Percentiles rank a stretch among this genome's conserved stretches.
Evolutionary conservation across 2,329 filamentous ascomycete species (phyloP).

Genomic region (Hyphodiscus sp.): DNA sequence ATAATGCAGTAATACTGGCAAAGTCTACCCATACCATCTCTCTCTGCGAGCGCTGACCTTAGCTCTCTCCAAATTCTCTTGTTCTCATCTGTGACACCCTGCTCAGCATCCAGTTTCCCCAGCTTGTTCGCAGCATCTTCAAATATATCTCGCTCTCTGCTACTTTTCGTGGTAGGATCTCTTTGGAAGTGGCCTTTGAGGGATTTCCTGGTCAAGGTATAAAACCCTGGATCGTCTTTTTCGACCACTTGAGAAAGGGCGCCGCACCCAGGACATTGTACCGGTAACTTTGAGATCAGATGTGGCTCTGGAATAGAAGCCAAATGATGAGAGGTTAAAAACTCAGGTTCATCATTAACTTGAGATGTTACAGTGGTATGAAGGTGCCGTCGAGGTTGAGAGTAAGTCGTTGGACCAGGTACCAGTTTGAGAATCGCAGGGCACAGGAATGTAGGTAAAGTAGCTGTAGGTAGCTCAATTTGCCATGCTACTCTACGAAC

Average conservation of each 20-base stretch:
- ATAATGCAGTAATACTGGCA: not conserved
- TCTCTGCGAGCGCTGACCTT: not conserved
- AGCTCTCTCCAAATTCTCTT: not conserved
- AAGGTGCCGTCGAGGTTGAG: not conserved
- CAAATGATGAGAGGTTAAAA: not conserved
- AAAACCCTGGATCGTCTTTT: conserved; percentile 49
- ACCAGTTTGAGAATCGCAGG: conserved; percentile 31
- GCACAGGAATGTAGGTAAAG: conserved; percentile 44
- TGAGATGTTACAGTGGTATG: not conserved
- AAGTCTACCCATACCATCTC: not conserved
- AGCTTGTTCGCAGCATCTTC: not conserved
- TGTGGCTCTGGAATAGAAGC: not conserved
- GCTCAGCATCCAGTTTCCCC: conserved; percentile 14
- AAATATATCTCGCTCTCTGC: conserved; percentile 38
- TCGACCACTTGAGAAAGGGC: conserved; percentile 53
- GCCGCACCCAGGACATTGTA: conserved; percentile 58
- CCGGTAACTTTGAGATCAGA: conserved; percentile 36
- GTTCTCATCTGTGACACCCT: conserved; percentile 13
- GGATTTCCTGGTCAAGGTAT: conserved; percentile 43
- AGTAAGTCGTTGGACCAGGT: not conserved
- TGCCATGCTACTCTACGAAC: conserved; percentile 13
- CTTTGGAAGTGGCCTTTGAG: conserved; percentile 42
- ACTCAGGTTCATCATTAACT: not conserved
- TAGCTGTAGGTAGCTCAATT: conserved; percentile 19
- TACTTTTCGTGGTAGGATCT: not conserved